Conservation (phyloP, 768 basidiomycete species). For the Russula earlei region DNA sequence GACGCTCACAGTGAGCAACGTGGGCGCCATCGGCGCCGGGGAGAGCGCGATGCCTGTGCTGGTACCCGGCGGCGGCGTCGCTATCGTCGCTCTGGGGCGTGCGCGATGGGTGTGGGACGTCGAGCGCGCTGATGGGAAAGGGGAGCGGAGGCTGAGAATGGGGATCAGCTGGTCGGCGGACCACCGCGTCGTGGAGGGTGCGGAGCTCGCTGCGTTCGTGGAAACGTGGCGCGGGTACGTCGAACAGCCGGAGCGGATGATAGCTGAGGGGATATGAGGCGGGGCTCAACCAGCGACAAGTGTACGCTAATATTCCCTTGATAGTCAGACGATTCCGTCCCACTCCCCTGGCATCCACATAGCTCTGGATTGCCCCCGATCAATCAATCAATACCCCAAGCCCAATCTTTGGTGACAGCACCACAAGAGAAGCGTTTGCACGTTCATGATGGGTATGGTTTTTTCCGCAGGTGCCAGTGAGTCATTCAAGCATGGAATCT, state of each 20-base stretch:
- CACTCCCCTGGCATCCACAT: no score
- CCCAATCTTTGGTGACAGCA: no score
- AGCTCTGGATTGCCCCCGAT: no score
- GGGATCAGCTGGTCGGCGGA: slow-evolving; percentile 80
- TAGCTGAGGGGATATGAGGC: slow-evolving; percentile 28
- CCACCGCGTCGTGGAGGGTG: slow-evolving; percentile 82
- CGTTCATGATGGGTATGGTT: no score
- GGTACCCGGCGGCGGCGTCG: slow-evolving; percentile 75
- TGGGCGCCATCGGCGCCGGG: slow-evolving; percentile 71
- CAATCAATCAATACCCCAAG: no score
- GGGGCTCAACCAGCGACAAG: no score
- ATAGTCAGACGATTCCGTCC: no score
- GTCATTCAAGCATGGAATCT: no score
- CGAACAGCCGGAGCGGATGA: slow-evolving; percentile 60
- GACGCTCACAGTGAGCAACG: slow-evolving; percentile 73
- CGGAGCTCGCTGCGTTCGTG: slow-evolving; percentile 81
- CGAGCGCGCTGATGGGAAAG: slow-evolving; percentile 36
- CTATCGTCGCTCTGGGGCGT: slow-evolving; percentile 73
- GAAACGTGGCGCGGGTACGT: slow-evolving; percentile 78
- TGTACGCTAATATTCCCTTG: no score
- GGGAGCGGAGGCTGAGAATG: slow-evolving; percentile 47
- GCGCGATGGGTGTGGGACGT: slow-evolving; percentile 75
- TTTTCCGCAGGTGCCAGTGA: no score
- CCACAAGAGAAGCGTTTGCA: no score
- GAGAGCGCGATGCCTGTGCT: slow-evolving; percentile 66